A percentile compares a stretch with the other conserved stretches of the same genome.
Conservation (phyloP, 768 basidiomycete species). For the Rossbeevera mucosa region DNA sequence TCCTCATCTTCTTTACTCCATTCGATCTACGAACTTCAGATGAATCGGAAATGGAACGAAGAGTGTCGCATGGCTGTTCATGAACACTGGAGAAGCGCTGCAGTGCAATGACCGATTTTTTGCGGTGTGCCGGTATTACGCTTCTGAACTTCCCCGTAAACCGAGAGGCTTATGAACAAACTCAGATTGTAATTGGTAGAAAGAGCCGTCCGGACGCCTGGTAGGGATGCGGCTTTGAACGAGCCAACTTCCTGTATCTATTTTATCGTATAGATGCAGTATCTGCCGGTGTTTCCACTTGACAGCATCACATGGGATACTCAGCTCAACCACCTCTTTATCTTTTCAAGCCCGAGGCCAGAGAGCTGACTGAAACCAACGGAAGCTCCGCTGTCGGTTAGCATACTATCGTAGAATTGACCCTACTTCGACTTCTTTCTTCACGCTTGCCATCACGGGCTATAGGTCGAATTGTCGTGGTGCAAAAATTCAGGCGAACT, state of each 20-base stretch:
- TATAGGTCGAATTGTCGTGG: background rate
- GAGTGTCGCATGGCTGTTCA: background rate
- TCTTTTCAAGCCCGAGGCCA: background rate
- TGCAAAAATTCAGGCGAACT: background rate
- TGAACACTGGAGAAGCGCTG: background rate
- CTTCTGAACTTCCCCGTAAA: background rate
- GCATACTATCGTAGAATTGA: background rate
- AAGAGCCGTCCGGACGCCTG: background rate
- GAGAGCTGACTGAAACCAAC: no score
- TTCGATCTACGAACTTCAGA: background rate
- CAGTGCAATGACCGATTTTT: background rate
- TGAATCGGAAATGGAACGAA: background rate
- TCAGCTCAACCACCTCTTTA: background rate
- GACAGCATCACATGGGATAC: background rate
- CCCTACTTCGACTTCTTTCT: background rate
- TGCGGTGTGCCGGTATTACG: background rate
- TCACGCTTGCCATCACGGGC: background rate
- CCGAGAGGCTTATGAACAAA: background rate
- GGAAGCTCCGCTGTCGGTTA: background rate
- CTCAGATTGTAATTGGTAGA: background rate
- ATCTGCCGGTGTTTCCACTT: background rate
- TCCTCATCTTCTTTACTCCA: background rate
- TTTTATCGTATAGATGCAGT: background rate
- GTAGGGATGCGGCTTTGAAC: background rate
- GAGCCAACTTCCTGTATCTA: background rate